Evolutionary conservation across 768 basidiomycete genomes (phyloP).

Genomic region (Scleroderma citrinum): DNA sequence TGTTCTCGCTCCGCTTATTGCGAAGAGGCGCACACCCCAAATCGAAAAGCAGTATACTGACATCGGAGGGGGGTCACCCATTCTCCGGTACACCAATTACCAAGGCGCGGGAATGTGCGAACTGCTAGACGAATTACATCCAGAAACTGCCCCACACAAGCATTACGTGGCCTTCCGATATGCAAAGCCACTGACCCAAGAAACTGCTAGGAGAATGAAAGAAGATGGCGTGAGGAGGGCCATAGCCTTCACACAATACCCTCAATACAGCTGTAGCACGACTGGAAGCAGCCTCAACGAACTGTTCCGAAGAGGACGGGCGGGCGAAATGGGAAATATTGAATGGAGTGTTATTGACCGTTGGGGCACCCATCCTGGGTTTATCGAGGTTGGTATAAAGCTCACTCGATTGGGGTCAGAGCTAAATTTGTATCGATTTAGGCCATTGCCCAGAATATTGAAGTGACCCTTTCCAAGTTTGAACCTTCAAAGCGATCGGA

Average conservation of each 20-base stretch:
- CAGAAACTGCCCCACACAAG: constrained; percentile 91
- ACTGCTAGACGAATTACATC: constrained; percentile 91
- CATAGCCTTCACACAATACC: constrained; percentile 96
- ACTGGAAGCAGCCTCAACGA: constrained; percentile 98
- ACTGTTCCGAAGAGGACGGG: constrained; percentile 61
- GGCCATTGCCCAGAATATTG: constrained; percentile 89
- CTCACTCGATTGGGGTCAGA: not conserved
- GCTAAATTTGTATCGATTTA: constrained; percentile 26
- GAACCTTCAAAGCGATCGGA: constrained; percentile 63
- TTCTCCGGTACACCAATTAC: constrained; percentile 78
- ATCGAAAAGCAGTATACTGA: constrained; percentile 93
- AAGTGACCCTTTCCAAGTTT: constrained; percentile 75
- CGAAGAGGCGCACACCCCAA: constrained; percentile 79
- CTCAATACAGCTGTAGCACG: constrained; percentile 97
- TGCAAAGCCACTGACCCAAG: constrained; percentile 81
- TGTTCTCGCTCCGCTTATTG: constrained; percentile 82
- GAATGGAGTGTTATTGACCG: constrained; percentile 98
- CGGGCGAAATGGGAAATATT: constrained; percentile 59
- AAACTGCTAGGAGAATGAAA: constrained; percentile 77
- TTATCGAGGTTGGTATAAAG: constrained; percentile 71
- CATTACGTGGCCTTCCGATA: constrained; percentile 95
- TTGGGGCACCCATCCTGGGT: constrained; percentile 94
- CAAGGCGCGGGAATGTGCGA: constrained; percentile 90
- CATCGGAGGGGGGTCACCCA: constrained; percentile 97
- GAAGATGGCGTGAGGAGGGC: constrained; percentile 88